phyloP scores from a whole-genome alignment of 2,329 filamentous ascomycete genomes.

The Trichoderma polysporum region DNA sequence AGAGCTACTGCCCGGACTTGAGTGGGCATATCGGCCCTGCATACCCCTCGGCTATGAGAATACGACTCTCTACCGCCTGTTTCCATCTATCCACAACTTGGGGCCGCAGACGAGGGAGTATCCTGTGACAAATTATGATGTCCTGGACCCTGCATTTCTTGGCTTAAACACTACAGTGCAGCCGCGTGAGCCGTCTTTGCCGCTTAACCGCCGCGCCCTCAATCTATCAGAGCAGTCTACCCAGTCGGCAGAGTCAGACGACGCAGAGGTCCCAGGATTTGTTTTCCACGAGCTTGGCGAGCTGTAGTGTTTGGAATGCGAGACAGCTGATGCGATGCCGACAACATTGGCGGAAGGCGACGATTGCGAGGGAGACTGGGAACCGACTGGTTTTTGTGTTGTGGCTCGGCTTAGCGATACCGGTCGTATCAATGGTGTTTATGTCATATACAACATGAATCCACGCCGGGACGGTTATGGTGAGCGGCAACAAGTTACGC shows the following conservation, averaged over 20 bases:
- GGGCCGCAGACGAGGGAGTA: neutral
- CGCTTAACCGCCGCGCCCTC: neutral
- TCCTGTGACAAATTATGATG: neutral
- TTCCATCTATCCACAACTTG: neutral
- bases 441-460: slow-evolving; percentile 3
- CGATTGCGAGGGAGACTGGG: neutral
- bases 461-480: neutral
- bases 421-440: neutral
- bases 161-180: slow-evolving; percentile 1
- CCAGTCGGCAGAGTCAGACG: neutral
- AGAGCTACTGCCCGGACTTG: neutral
- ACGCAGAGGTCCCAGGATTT: slow-evolving; percentile 6
- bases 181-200: neutral
- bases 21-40: slow-evolving; percentile 1
- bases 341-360: neutral
- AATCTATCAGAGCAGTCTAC: slow-evolving; percentile 11
- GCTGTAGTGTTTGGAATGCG: slow-evolving; percentile 9
- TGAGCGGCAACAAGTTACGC: neutral
- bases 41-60: slow-evolving; percentile 8
- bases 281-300: slow-evolving; percentile 13
- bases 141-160: neutral
- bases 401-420: neutral
- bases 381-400: neutral
- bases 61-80: slow-evolving; percentile 6
- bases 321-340: neutral